phyloP scores from a whole-genome alignment of 2,329 filamentous ascomycete species.

The Didymellaceae sp. region DNA sequence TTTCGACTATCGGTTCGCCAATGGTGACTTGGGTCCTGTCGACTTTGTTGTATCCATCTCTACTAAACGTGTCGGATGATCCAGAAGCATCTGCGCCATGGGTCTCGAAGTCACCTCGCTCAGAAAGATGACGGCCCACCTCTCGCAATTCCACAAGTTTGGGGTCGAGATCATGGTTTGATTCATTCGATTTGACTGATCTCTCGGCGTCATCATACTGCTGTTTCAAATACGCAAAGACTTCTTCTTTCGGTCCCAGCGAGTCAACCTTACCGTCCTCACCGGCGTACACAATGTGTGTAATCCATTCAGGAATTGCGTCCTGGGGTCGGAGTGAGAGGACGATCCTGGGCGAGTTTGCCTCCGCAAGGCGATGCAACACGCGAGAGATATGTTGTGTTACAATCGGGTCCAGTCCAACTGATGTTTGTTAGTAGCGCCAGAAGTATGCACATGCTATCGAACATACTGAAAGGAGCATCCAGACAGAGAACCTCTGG shows the following conservation, averaged over 20 bases:
- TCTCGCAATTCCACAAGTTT: conserved; percentile 37
- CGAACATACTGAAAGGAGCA: conserved; percentile 79
- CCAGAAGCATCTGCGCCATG: conserved; percentile 5
- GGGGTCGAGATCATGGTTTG: conserved; percentile 17
- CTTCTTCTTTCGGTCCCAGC: conserved; percentile 69
- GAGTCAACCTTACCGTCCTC: conserved; percentile 69
- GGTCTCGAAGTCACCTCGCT: conserved; percentile 37
- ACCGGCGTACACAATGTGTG: conserved; percentile 76
- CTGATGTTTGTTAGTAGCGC: conserved; percentile 38
- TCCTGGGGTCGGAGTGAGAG: conserved; percentile 85
- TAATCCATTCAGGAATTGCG: conserved; percentile 87
- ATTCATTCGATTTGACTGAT: conserved; percentile 36
- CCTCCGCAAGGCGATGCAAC: conserved; percentile 70
- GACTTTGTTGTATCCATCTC: conserved; percentile 39
- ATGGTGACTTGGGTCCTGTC: conserved; percentile 30
- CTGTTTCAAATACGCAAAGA: conserved; percentile 58
- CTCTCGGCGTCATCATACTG: conserved; percentile 35
- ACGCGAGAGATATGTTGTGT: conserved; percentile 74
- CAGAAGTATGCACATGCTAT: not conserved
- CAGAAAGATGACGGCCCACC: conserved; percentile 36
- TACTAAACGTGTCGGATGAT: conserved; percentile 25
- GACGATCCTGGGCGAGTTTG: conserved; percentile 73
- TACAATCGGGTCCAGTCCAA: conserved; percentile 90
- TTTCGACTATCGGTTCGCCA: conserved; percentile 80
- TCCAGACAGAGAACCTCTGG: conserved; percentile 83